Conservation (phyloP, 345 rosid genomes). For the Draba incana region DNA sequence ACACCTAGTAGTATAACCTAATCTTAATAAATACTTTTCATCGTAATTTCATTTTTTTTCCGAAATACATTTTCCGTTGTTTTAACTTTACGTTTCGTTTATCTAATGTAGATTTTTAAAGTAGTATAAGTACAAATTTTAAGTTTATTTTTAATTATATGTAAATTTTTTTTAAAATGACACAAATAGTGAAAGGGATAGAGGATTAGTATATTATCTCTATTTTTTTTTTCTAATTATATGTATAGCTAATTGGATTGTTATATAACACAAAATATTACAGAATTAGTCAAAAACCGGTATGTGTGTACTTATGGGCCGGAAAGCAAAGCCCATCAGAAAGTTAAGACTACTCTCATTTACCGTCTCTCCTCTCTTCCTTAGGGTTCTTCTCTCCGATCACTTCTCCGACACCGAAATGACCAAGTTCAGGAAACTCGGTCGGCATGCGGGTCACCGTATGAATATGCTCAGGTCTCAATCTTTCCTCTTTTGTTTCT, state of each 20-base stretch:
- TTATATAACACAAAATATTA: not conserved
- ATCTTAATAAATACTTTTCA: too few species aligned
- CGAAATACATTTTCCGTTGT: too few species aligned
- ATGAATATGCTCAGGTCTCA: constrained; percentile 87
- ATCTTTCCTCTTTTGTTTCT: not conserved
- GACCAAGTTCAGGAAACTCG: constrained; percentile 87
- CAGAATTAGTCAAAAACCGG: not conserved
- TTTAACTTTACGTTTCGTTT: too few species aligned
- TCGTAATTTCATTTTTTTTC: too few species aligned
- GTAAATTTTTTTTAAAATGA: too few species aligned
- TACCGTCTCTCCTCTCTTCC: not conserved
- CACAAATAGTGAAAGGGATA: too few species aligned
- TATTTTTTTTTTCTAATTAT: too few species aligned
- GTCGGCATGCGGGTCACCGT: constrained; percentile 75
- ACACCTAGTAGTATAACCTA: too few species aligned
- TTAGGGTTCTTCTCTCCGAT: constrained; percentile 26
- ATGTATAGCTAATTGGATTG: not conserved
- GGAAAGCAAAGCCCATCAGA: constrained; percentile 20
- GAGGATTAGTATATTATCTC: too few species aligned
- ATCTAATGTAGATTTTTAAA: too few species aligned
- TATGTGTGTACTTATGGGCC: not conserved
- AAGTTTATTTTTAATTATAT: too few species aligned
- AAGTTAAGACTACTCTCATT: not conserved
- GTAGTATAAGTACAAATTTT: too few species aligned
- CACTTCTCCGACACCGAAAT: constrained; percentile 40